A percentile compares a stretch with the other conserved stretches of the same genome.
Evolutionary conservation across 345 rosid species (phyloP).

Genomic region (Populus euphratica): DNA sequence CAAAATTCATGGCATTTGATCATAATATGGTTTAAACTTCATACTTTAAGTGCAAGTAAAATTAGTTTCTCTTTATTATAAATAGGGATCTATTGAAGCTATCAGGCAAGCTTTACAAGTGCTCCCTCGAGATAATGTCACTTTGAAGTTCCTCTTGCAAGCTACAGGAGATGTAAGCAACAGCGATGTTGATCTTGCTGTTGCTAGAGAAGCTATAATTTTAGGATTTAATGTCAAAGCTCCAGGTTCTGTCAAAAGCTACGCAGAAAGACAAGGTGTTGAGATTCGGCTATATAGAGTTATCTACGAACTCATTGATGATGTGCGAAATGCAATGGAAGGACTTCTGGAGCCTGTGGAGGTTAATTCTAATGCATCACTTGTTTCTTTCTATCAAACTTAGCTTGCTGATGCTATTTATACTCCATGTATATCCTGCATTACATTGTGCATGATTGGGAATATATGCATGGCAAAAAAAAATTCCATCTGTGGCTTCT

Average conservation of each 20-base stretch:
- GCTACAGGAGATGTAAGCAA: conserved; percentile 87
- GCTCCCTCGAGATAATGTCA: conserved; percentile 87
- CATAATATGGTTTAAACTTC: not conserved
- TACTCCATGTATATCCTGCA: not conserved
- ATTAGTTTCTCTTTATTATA: conserved; percentile 23
- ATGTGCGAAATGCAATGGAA: conserved; percentile 93
- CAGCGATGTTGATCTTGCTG: conserved; percentile 92
- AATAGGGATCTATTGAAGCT: conserved; percentile 95
- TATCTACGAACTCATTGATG: conserved; percentile 93
- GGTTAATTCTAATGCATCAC: conserved; percentile 42
- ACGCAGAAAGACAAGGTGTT: conserved; percentile 84
- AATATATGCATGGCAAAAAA: not conserved
- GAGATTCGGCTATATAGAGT: conserved; percentile 88
- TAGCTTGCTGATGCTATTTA: not conserved
- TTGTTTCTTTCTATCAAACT: not conserved
- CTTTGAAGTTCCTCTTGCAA: conserved; percentile 83
- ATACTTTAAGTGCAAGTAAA: not conserved
- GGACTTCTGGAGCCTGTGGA: conserved; percentile 88
- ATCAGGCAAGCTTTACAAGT: conserved; percentile 86
- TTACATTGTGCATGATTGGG: not conserved
- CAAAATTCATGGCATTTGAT: not conserved
- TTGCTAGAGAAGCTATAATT: conserved; percentile 80
- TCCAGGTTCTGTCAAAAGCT: conserved; percentile 71
- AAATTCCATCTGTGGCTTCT: no score
- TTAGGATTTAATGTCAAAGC: conserved; percentile 84